These are phyloP conservation scores for Collybia sordida DNA, from an alignment of 768 basidiomycete genomes.

Conservation along the genomic window DNA sequence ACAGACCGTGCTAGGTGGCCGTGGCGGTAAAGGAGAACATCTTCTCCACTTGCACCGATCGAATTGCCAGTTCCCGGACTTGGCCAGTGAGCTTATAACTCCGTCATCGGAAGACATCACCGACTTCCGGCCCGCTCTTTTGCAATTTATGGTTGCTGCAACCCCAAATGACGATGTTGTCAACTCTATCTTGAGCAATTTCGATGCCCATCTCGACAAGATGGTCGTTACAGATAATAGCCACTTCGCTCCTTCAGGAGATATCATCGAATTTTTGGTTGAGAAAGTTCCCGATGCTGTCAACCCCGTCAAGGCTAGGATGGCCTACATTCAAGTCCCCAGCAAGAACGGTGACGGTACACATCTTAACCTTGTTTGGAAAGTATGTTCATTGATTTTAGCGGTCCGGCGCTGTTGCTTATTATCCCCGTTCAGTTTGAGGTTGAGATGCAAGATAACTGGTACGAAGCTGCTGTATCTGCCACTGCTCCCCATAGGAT, in stretches of 20 bases:
- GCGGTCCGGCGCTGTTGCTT: no score
- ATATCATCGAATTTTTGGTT: constrained; percentile 40
- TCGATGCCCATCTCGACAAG: constrained; percentile 46
- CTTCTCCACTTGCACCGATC: constrained; percentile 49
- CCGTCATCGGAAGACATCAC: constrained; percentile 24
- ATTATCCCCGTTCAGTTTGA: constrained; percentile 55
- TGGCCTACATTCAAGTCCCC: constrained; percentile 85
- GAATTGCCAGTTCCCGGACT: constrained; percentile 55
- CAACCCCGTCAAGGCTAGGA: constrained; percentile 74
- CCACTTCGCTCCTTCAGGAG: constrained; percentile 47
- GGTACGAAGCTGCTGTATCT: constrained; percentile 91
- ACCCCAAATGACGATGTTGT: constrained; percentile 51
- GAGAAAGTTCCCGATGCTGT: constrained; percentile 74
- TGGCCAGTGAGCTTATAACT: constrained; percentile 35
- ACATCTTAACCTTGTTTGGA: constrained; percentile 80
- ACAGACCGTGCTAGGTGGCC: constrained; percentile 34
- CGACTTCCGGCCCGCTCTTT: constrained; percentile 57
- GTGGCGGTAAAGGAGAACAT: constrained; percentile 21
- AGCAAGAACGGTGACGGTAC: constrained; percentile 53
- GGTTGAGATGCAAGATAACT: constrained; percentile 92
- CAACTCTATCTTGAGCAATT: constrained; percentile 47
- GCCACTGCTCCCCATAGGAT: constrained; percentile 73
- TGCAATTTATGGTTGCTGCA: constrained; percentile 80
- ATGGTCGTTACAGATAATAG: constrained; percentile 44
- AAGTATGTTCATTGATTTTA: constrained; percentile 52